Percentiles rank a stretch among this genome's conserved stretches.
These are phyloP conservation scores for Niveomyces coronatus DNA, from an alignment of 2,329 filamentous ascomycete genomes.

Conservation along the genomic window DNA sequence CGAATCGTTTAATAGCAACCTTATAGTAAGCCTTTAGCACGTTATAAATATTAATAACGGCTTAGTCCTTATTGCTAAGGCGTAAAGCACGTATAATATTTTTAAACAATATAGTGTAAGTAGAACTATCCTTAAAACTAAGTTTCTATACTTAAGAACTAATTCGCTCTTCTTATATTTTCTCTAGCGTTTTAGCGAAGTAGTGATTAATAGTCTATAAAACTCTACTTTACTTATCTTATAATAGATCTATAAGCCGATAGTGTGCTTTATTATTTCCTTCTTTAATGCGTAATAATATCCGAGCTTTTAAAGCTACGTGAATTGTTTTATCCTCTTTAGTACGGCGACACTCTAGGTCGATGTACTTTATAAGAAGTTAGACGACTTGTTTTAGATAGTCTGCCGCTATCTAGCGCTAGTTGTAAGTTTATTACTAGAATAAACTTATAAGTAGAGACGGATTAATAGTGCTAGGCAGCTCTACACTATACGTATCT, in stretches of 20 bases:
- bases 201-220: constrained; percentile 3
- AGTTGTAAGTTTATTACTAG: not conserved
- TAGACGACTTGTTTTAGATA: not conserved
- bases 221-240: not conserved
- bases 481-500: not conserved
- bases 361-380: not conserved
- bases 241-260: not conserved
- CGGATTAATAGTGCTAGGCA: constrained; percentile 1
- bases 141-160: not conserved
- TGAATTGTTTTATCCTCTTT: constrained; percentile 3
- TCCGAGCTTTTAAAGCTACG: not conserved
- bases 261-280: not conserved
- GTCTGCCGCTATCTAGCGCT: not conserved
- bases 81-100: not conserved
- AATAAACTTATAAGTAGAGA: not conserved
- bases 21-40: constrained; percentile 4
- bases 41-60: constrained; percentile 2
- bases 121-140: not conserved
- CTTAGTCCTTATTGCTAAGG: constrained; percentile 4
- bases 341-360: constrained; percentile 3
- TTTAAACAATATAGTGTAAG: not conserved
- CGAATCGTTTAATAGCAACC: constrained; percentile 3
- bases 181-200: constrained; percentile 1
- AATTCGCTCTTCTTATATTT: constrained; percentile 1
- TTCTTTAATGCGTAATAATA: constrained; percentile 1